Conservation (phyloP, 2,329 filamentous ascomycete genomes). For the Pyrenochaeta sp. region DNA sequence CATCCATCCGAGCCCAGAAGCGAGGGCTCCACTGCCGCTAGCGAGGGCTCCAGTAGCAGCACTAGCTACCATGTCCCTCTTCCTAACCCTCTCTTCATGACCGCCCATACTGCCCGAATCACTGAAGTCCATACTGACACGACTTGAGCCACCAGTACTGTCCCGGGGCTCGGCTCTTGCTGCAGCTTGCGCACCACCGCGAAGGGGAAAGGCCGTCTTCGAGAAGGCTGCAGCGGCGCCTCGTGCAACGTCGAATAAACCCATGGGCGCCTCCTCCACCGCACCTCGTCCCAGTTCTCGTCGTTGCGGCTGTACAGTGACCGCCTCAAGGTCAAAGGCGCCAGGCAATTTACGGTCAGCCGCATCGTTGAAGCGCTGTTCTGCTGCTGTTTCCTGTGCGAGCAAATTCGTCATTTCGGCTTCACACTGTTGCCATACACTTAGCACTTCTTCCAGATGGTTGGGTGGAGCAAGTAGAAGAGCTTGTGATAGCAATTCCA, state of each 20-base stretch:
- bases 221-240: conserved; percentile 59
- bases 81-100: conserved; percentile 62
- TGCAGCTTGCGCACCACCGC: conserved; percentile 25
- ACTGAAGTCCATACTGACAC: conserved; percentile 44
- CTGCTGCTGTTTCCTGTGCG: conserved; percentile 71
- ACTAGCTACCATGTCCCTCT: conserved; percentile 75
- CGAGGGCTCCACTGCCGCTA: conserved; percentile 67
- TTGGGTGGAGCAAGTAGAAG: conserved; percentile 75
- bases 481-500: conserved; percentile 80
- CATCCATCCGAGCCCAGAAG: conserved; percentile 71
- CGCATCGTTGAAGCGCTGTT: conserved; percentile 74
- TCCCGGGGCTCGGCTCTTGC: conserved; percentile 9
- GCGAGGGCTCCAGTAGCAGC: conserved; percentile 70
- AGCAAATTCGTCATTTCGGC: conserved; percentile 75
- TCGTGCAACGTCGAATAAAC: conserved; percentile 61
- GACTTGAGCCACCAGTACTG: conserved; percentile 17
- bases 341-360: conserved; percentile 65
- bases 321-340: conserved; percentile 51
- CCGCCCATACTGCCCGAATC: conserved; percentile 47
- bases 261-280: conserved; percentile 60
- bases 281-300: conserved; percentile 53
- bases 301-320: conserved; percentile 47
- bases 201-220: conserved; percentile 57
- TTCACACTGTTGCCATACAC: conserved; percentile 78
- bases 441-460: conserved; percentile 77